Evolutionary conservation across 345 rosid genomes (phyloP).

Genomic region (Boechera divaricarpa): DNA sequence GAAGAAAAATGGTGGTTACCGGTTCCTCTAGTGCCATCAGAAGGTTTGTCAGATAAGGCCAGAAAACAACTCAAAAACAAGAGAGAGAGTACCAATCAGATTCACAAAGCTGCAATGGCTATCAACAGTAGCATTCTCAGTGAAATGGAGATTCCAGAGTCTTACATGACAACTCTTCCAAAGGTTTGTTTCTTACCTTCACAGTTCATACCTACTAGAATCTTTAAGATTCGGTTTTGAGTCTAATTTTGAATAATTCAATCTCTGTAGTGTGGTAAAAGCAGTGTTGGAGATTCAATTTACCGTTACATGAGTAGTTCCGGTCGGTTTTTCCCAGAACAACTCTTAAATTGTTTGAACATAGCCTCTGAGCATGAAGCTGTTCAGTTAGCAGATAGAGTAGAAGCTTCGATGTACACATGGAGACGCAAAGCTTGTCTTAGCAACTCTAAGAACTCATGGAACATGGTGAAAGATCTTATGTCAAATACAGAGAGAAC

Average conservation of each 20-base stretch:
- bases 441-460: slow-evolving; percentile 75
- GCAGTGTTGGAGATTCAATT: slow-evolving; percentile 83
- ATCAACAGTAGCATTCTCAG: slow-evolving; percentile 79
- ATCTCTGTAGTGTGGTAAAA: slow-evolving; percentile 81
- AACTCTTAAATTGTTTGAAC: slow-evolving; percentile 85
- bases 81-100: slow-evolving; percentile 78
- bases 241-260: not conserved
- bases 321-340: slow-evolving; percentile 81
- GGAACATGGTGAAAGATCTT: slow-evolving; percentile 94
- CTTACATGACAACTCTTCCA: slow-evolving; percentile 83
- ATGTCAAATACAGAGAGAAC: slow-evolving; percentile 65
- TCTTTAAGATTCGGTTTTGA: not conserved
- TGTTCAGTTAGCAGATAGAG: slow-evolving; percentile 88
- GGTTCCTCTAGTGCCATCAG: slow-evolving; percentile 76
- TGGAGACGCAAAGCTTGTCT: slow-evolving; percentile 82
- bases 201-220: not conserved
- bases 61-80: slow-evolving; percentile 71
- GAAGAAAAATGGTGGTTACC: slow-evolving; percentile 99
- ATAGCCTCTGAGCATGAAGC: slow-evolving; percentile 82
- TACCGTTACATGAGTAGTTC: slow-evolving; percentile 78
- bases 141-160: slow-evolving; percentile 90
- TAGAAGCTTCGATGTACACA: slow-evolving; percentile 81
- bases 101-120: slow-evolving; percentile 97
- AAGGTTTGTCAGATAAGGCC: slow-evolving; percentile 79
- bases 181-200: slow-evolving; percentile 55